Conservation (phyloP, 495 filamentous ascomycete species). For the Pseudevernia furfuracea region DNA sequence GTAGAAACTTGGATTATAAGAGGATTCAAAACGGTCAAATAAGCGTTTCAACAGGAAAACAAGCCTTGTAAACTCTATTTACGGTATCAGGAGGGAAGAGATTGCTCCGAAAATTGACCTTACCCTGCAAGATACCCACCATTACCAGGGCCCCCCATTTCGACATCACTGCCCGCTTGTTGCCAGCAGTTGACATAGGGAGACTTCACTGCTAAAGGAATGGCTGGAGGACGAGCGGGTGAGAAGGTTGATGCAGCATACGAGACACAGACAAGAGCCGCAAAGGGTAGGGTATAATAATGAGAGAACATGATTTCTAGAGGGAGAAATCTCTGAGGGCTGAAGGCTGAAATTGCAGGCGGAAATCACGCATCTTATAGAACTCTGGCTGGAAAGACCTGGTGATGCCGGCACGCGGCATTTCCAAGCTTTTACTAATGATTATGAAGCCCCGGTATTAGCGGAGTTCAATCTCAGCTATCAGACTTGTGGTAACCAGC, state of each 20-base stretch:
- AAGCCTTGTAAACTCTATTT: background rate
- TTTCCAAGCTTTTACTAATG: background rate
- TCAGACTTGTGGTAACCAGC: background rate
- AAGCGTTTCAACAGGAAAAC: background rate
- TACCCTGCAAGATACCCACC: slow-evolving; percentile 49
- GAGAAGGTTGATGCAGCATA: slow-evolving; percentile 39
- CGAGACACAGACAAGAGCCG: background rate
- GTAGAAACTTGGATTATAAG: background rate
- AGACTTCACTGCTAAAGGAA: slow-evolving; percentile 51
- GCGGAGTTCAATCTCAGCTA: background rate
- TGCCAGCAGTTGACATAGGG: slow-evolving; percentile 53
- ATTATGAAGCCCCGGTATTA: background rate
- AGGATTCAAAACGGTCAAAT: background rate
- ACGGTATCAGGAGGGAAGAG: background rate
- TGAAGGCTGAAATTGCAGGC: background rate
- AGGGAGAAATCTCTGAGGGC: background rate
- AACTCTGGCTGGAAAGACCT: background rate
- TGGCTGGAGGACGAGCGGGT: slow-evolving; percentile 48
- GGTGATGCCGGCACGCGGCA: slow-evolving; percentile 8
- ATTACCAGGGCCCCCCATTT: slow-evolving; percentile 34
- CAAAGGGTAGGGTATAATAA: background rate
- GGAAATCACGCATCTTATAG: slow-evolving; percentile 8
- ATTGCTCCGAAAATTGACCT: background rate
- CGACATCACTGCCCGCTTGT: slow-evolving; percentile 41
- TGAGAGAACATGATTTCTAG: slow-evolving; percentile 13